Base-by-base conservation (phyloP, 768 basidiomycete genomes). In the Lactarius indigo region DNA sequence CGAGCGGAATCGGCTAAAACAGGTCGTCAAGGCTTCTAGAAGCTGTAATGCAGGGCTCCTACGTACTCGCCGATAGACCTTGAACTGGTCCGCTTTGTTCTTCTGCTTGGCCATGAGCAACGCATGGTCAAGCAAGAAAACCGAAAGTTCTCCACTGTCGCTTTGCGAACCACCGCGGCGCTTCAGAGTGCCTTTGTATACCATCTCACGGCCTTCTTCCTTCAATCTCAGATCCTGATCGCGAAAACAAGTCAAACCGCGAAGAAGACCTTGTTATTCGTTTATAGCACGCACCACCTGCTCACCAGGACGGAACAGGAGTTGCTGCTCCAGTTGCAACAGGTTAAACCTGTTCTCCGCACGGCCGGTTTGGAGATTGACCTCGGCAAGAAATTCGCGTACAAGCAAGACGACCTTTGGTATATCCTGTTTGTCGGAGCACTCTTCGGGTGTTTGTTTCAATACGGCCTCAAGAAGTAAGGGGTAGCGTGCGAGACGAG, bases 51-150 rank as follows among this genome's bases (percentile, higher is more conserved):
- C 10, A 35, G 57, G 59, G 59, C 13, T 55, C 30, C 30, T 35
- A 79, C 90, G 75, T 74, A 98, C 96, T 72, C 91, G 87, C 71
- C 96, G 87, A 74, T 97, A 96, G 15, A 98, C 96, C 74, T 92
- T 92, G 77, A 87, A 90, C 72, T 94, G 92, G 71, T 98, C 96
- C 59, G 89, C 87, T 75, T 95, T 94, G 77, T 87, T 92, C 77
- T 94, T 95, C 74, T 94, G 78, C 78, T 94, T 98, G 69, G 92
- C 95, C 85, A 98, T 93, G 37, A 99, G 80, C 52, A 99, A 79
- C 1, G 95, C 95, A 76, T 99, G 97, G 75, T 99, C 97, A 74
- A 99, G 97, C 73, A 99, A 78, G 80, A 96, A 98, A 7, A 96
- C 92, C 72, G 92, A 85, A 59, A 98, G 81, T 75, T 98, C 96